Base-by-base conservation (phyloP, 768 basidiomycete genomes). In the Floccularia luteovirens region DNA sequence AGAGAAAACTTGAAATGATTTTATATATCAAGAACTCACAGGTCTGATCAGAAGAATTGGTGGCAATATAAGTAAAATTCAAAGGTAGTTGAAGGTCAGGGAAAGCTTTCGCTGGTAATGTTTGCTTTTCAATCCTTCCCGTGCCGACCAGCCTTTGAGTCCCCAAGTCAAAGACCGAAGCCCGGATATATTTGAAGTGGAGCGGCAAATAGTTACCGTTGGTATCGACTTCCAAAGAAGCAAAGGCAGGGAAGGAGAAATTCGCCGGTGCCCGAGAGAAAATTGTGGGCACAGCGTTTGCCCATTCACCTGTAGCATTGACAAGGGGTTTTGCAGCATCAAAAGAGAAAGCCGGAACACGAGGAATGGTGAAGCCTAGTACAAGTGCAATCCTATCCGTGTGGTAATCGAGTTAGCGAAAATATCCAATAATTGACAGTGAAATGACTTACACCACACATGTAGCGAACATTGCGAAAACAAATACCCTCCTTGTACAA, bases 191-290 rank as follows among this genome's bases (percentile, higher is more conserved):
- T 25, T 66, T 75, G 64, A 93, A 81, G 25, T 73, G 78, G 34
- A 92, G 56, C 3, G 92, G 91, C 10, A 94, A 66, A 54, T 77
- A 86, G 51, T 86, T 92, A 49, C 63, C 61, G 11, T 61, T 64
- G 6, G 89, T 90, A 61, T 94, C 77, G 36, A 88, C 70, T 60
- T 89, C 74, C 8, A 97, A 64, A 16, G 81, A 70, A 13, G 90
- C 77, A 31, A 70, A 67, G 0, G 81, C 88, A 2, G 85, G 75
- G 70, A 97, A 97, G 24, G 83, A 77, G 61, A 94, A 97, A 61
- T 94, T 94, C 40, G 92, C 81, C 0, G 90, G 91, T 1, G 67
- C 58, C 43, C 87, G 77, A 24, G 74, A 79, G 65, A 97, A 94
- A 24, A 62, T 57, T 1, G 69, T 70, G 1, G 76, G 71, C 32